phyloP scores from a whole-genome alignment of 1,139 yeast genomes.

The Saccharomycopsis crataegensis region DNA sequence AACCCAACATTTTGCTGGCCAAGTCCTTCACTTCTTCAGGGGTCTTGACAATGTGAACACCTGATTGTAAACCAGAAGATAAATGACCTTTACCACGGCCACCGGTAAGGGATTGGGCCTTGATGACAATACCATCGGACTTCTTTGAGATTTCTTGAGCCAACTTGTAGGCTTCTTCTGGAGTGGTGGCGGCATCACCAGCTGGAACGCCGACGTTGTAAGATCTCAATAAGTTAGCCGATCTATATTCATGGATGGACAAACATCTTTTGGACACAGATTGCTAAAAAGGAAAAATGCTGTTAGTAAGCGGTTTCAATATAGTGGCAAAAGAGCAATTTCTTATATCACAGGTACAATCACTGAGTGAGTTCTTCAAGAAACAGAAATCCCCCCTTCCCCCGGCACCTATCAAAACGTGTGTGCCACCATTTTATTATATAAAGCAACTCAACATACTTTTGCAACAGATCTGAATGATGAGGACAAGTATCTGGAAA shows the following conservation, averaged over 20 bases:
- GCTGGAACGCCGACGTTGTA: constrained; percentile 90
- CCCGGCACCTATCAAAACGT: too few species aligned
- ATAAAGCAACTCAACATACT: neutral
- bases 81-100: constrained; percentile 99
- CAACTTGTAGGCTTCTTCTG: constrained; percentile 78
- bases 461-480: constrained; percentile 8
- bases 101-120: constrained; percentile 98
- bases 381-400: too few species aligned
- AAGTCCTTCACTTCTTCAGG: constrained; percentile 83
- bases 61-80: constrained; percentile 93
- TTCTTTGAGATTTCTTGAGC: constrained; percentile 56
- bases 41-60: constrained; percentile 83
- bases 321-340: neutral
- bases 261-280: constrained; percentile 50
- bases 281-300: neutral
- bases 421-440: neutral
- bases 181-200: constrained; percentile 86
- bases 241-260: constrained; percentile 93
- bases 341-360: neutral
- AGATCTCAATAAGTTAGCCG: constrained; percentile 74
- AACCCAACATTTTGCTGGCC: constrained; percentile 85
- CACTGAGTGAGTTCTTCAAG: neutral
- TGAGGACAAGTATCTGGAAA: constrained; percentile 13
- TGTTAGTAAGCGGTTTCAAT: neutral
- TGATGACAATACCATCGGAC: constrained; percentile 80